These are phyloP conservation scores for Arxiozyma slooffiae DNA, from an alignment of 1,139 yeast genomes.

Conservation along the genomic window DNA sequence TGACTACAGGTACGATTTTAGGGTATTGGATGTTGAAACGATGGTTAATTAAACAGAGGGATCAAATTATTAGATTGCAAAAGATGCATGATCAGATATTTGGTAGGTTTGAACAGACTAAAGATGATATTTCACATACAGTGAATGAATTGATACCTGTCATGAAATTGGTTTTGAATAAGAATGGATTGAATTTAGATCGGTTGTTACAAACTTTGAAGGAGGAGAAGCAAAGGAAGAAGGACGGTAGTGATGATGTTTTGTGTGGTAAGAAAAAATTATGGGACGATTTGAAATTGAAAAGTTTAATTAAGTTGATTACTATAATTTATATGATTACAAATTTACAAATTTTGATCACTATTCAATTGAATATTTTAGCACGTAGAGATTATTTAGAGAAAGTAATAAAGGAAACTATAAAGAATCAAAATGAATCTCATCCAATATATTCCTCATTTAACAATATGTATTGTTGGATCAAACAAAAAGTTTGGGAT, in stretches of 20 bases:
- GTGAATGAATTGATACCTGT: conserved; percentile 77
- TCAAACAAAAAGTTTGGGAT: conserved; percentile 4
- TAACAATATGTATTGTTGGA: background rate
- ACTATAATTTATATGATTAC: conserved; percentile 63
- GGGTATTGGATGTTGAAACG: conserved; percentile 18
- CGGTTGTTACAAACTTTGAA: conserved; percentile 20
- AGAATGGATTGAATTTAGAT: conserved; percentile 23
- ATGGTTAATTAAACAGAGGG: conserved; percentile 26
- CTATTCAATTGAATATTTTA: conserved; percentile 77
- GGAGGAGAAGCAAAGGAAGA: conserved; percentile 9
- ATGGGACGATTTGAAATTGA: conserved; percentile 74
- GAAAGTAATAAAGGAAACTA: conserved; percentile 62
- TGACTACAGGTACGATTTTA: conserved; percentile 25
- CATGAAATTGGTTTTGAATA: conserved; percentile 36
- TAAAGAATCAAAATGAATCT: conserved; percentile 18
- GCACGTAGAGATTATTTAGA: conserved; percentile 80
- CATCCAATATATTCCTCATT: background rate
- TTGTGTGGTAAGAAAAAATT: conserved; percentile 54
- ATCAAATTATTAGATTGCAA: conserved; percentile 61
- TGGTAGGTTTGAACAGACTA: conserved; percentile 78
- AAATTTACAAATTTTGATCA: conserved; percentile 61
- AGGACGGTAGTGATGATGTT: background rate
- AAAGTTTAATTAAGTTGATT: conserved; percentile 64
- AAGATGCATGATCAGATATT: conserved; percentile 70
- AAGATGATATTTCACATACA: conserved; percentile 80